These are phyloP conservation scores for Epichloe sibirici DNA, from an alignment of 2,329 filamentous ascomycete species.

Conservation along the genomic window DNA sequence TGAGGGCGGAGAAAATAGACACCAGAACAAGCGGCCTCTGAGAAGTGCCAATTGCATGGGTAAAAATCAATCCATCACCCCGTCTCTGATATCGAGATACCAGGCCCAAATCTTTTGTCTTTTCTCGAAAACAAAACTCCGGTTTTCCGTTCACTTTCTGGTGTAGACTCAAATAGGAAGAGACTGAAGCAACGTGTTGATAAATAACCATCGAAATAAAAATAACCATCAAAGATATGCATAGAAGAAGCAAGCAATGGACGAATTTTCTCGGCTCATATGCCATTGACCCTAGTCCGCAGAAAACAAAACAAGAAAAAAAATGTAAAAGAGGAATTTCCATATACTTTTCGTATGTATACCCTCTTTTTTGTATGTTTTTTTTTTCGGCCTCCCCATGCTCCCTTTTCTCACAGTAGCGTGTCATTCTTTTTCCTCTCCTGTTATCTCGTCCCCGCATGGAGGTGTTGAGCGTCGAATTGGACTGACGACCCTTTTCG, in stretches of 20 bases:
- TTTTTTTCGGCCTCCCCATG: background rate
- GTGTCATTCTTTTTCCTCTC: background rate
- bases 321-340: background rate
- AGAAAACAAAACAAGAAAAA: background rate
- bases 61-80: background rate
- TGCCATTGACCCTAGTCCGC: background rate
- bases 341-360: constrained; percentile 2
- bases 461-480: background rate
- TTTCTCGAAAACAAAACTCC: background rate
- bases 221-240: constrained; percentile 1
- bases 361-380: background rate
- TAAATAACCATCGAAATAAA: background rate
- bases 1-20: background rate
- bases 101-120: background rate
- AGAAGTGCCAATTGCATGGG: background rate
- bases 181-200: background rate
- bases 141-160: background rate
- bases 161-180: background rate
- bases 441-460: background rate
- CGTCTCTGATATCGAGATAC: background rate
- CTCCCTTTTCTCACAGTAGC: background rate
- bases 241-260: background rate
- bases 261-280: background rate
- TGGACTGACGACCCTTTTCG: background rate
- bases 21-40: background rate